phyloP scores from a whole-genome alignment of 148 eudicot genomes.

The Rhododendron ferrugineum region DNA sequence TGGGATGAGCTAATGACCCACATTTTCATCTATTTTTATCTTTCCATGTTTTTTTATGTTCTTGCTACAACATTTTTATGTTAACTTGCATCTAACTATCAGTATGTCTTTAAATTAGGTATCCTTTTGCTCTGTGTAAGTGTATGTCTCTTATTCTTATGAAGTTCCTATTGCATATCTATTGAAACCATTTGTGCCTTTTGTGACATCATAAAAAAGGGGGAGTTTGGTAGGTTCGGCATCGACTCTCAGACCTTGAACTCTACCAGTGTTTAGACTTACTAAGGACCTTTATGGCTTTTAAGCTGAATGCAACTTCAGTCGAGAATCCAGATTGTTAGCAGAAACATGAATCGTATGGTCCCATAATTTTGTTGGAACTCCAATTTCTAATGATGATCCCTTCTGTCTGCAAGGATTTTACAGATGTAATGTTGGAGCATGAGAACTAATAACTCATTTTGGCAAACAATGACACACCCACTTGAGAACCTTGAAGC shows the following conservation, averaged over 20 bases:
- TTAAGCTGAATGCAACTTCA: neutral
- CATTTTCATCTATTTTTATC: too few relatives aligned
- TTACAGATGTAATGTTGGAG: neutral
- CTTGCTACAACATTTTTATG: too few relatives aligned
- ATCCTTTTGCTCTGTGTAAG: too few relatives aligned
- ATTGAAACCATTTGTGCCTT: too few relatives aligned
- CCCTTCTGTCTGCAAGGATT: neutral
- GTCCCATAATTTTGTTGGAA: neutral
- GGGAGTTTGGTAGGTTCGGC: neutral
- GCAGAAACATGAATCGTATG: neutral
- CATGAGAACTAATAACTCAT: neutral
- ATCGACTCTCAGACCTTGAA: neutral
- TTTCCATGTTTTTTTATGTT: too few relatives aligned
- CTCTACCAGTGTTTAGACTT: neutral
- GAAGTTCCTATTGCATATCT: too few relatives aligned
- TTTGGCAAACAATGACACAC: neutral
- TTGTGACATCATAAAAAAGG: too few relatives aligned
- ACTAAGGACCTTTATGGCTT: neutral
- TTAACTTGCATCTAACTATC: too few relatives aligned
- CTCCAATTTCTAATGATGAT: neutral
- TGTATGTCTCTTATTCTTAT: too few relatives aligned
- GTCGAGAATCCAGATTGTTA: too few relatives aligned
- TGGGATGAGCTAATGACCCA: too few relatives aligned
- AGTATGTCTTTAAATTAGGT: too few relatives aligned
- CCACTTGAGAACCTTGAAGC: constrained; percentile 6